Evolutionary conservation across 768 basidiomycete genomes (phyloP).

Genomic region (Suillus placidus): DNA sequence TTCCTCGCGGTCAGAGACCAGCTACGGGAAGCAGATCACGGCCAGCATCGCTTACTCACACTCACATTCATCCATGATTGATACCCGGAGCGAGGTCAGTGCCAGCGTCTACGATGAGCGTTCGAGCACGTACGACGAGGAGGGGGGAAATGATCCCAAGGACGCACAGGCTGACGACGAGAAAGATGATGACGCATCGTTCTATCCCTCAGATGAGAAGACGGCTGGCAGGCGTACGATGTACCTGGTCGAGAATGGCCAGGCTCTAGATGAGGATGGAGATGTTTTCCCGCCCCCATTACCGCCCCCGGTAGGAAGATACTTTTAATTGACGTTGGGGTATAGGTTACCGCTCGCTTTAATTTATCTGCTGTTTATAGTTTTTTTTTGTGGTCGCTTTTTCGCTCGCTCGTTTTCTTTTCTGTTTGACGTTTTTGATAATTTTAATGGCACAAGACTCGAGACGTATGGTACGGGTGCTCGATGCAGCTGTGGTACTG

Average conservation of each 20-base stretch:
- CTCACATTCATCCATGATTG: neutral
- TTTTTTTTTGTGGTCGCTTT: constrained; percentile 14
- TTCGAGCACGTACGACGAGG: constrained; percentile 12
- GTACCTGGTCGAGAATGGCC: constrained; percentile 35
- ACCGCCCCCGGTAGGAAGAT: neutral
- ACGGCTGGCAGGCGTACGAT: constrained; percentile 38
- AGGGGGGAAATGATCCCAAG: neutral
- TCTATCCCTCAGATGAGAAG: constrained; percentile 31
- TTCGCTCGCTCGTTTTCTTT: constrained; percentile 13
- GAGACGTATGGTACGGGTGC: neutral
- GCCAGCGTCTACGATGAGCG: constrained; percentile 11
- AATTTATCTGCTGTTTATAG: constrained; percentile 36
- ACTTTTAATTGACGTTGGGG: constrained; percentile 6
- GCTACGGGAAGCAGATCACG: constrained; percentile 21
- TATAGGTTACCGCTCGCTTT: constrained; percentile 13
- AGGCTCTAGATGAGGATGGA: constrained; percentile 21
- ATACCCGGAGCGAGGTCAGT: neutral
- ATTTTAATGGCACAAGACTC: neutral
- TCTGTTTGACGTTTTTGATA: constrained; percentile 2
- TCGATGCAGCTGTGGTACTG: constrained; percentile 1
- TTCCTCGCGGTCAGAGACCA: constrained; percentile 25
- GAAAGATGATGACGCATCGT: constrained; percentile 29
- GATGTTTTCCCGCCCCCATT: neutral
- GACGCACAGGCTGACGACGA: constrained; percentile 21
- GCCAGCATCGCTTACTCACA: constrained; percentile 8